Evolutionary conservation across 805 yeast species (phyloP), one percentile per base, ranked within the genome.

Genomic region (Cyberlindnera lachancei): DNA sequence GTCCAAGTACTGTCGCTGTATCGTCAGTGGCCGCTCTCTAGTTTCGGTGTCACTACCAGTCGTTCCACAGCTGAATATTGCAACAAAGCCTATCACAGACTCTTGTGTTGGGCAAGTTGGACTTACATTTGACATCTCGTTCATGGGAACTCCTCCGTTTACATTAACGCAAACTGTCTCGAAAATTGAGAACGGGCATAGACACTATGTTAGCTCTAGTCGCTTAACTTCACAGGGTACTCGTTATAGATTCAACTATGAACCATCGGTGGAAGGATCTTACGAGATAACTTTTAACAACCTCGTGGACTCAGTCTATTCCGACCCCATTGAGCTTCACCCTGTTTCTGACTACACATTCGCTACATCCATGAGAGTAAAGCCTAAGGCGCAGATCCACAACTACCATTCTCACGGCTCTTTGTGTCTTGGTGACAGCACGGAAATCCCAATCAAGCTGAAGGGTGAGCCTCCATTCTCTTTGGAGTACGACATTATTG

Each of bases 101-200:
- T 73, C 80, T 30, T 92, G 99, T 61, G 82, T 92, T 19, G 98
- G 98, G 0, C 85, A 87, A 27, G 78, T 86, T 7, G 98, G 96
- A 0, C 75, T 87, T 37, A 65, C 68, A 20, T 86, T 85, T 40
- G 83, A 79, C 31, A 64, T 88, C 36, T 56, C 68, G 1, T 64
- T 80, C 31, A 61, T 70, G 5, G 97, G 98, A 13, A 72, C 77
- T 18, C 82, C 95, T 1, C 96, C 97, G 2, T 92, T 81, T 59
- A 68, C 67, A 34, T 66, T 86, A 16, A 69, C 66, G 25, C 78
- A 79, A 38, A 67, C 70, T 27, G 75, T 79, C 11, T 81, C 73
- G 46, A 71, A 73, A 35, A 50, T 73, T 11, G 61, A 66, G 23
- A 56, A 62, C 16, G 56, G 54, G 6, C 48, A 53, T 24, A 47